Base-by-base conservation (phyloP, 805 yeast species). In the Candida sanyiensis region DNA sequence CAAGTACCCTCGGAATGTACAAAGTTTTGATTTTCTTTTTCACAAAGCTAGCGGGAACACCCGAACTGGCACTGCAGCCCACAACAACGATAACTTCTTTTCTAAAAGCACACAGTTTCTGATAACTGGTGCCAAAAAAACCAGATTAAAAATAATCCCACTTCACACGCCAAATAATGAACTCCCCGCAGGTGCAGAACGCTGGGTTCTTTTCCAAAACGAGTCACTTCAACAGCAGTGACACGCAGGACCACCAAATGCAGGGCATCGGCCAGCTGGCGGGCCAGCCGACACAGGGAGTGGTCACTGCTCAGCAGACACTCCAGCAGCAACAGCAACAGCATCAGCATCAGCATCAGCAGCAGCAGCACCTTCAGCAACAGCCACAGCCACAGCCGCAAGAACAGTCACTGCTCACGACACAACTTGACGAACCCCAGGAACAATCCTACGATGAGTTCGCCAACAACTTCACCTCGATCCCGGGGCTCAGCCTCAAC, bases 131-230 rank as follows among this genome's bases (percentile, higher is more conserved):
- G 13, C 13, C 11, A 18, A 33, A 12, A 4, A 25, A n/a, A 17
- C 19, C 22, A 12, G 8, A n/a, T n/a, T n/a, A n/a, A n/a, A n/a
- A n/a, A n/a, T 13, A 7, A 5, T 19, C 8, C 6, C 6, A 5
- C 12, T 18, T 3, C 30, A 11, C n/a, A 50, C 49, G 55, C n/a
- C n/a, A n/a, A n/a, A 49, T 52, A 4, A 37, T 52, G 33, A 52
- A 52, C 23, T 46, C 53, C 6, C 50, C 53, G 8, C 54, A 45
- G 40, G 38, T 43, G 20, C 48, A 43, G 24, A 40, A 29, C 30
- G 39, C 26, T 17, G 47, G 40, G 34, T 43, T 39, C 28, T 38
- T 43, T 20, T 37, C 43, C 16, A 53, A 51, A 15, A 54, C 43
- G 38, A 42, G 42, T 33, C 49, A 47, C 37, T 45, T 44, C 42